A percentile compares a stretch with the other conserved stretches of the same genome.
phyloP scores from a whole-genome alignment of 108 stramenopile genomes.

The Cyclostephanos tholiformis region DNA sequence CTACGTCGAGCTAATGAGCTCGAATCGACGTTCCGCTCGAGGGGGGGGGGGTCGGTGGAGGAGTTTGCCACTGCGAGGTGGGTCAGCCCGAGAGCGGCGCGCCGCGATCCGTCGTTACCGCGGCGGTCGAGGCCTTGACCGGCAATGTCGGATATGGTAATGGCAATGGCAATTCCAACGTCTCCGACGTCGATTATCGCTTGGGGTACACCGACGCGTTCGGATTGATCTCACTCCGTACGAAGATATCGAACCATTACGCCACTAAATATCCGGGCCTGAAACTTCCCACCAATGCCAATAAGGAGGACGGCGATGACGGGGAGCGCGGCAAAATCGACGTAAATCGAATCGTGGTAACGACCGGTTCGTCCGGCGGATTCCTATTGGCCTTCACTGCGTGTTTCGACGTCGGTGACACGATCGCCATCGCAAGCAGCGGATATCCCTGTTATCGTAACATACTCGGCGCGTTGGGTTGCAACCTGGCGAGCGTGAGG shows the following conservation, averaged over 20 bases:
- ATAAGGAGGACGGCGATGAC: too few species aligned
- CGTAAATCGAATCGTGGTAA: conserved; percentile 74
- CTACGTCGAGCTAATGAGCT: conserved; percentile 79
- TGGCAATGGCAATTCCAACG: too few species aligned
- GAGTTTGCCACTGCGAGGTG: conserved; percentile 85
- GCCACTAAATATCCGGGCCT: conserved; percentile 50
- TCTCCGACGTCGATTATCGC: neutral
- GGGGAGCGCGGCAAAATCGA: conserved; percentile 27
- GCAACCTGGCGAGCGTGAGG: conserved; percentile 61
- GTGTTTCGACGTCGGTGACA: conserved; percentile 87
- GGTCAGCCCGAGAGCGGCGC: conserved; percentile 90
- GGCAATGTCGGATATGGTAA: conserved; percentile 23
- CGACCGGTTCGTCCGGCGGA: conserved; percentile 87
- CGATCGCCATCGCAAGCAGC: conserved; percentile 75
- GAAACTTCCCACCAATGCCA: too few species aligned
- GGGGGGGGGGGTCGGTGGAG: conserved; percentile 47
- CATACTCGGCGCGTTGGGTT: conserved; percentile 79
- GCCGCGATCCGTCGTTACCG: conserved; percentile 67
- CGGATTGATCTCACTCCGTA: conserved; percentile 73
- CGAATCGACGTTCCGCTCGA: too few species aligned
- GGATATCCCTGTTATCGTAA: conserved; percentile 97
- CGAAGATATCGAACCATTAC: conserved; percentile 76
- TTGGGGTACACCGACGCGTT: conserved; percentile 93
- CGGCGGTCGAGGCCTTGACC: conserved; percentile 67
- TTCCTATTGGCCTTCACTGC: conserved; percentile 89